Evolutionary conservation across 2,329 filamentous ascomycete genomes (phyloP), one percentile per base, ranked within the genome.

Genomic region (Endoconidiophora polonica): DNA sequence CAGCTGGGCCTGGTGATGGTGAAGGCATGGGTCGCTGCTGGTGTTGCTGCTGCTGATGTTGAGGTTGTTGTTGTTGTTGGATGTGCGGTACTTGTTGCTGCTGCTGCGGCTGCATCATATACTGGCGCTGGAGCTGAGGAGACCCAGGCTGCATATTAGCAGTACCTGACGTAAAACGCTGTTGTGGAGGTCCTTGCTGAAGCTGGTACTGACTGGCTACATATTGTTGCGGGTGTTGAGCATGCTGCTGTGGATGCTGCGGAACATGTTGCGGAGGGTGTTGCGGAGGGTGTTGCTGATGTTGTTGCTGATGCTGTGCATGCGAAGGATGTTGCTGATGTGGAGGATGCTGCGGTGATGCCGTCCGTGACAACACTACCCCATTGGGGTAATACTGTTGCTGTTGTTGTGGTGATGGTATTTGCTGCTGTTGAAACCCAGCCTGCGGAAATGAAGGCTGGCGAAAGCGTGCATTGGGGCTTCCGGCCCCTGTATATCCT

Each of bases 321-420:
- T 56, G 56, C 36, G 48, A 36, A 23, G 38, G 29, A 29, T 54
- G 49, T 18, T 39, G 49, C 51, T 63, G 62, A 52, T 64, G 56
- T 44, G 61, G 60, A 50, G 63, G 57, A 20, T 69, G 61, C 47
- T 70, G 69, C 6, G 68, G 69, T 36, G 70, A 68, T 58, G 70
- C 67, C 22, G 64, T 67, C 26, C 68, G 61, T 22, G 63, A 61
- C 4, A 65, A 64, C 55, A 68, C 60, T 7, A 59, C 62, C 12
- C 71, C 72, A 44, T 74, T 74, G 0, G 66, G 60, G 50, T 67
- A 69, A 6, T 58, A 59, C 57, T 48, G 50, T n/a, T 37, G 48
- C 29, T 55, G 54, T 20, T 52, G 49, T 14, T 49, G 53, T 18
- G 43, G 49, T 26, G 47, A 37, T 7, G 48, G 52, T 26, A 53